Evolutionary conservation across 2,329 filamentous ascomycete species (phyloP), one percentile per base, ranked within the genome.

Genomic region (Claviceps fusiformis): DNA sequence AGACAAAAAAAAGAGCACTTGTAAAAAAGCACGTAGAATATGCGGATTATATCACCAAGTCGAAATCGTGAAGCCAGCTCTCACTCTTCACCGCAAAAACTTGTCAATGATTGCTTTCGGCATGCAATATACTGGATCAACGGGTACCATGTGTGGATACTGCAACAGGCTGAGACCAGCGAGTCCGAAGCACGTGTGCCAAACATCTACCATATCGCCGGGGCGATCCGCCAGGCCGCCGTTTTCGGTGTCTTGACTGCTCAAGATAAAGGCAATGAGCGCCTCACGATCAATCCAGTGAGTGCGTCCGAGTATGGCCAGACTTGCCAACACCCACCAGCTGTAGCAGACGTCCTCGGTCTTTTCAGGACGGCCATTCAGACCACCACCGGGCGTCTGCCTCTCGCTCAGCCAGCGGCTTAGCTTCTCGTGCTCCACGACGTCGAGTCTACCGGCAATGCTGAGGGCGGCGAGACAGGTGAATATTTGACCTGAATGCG

Each of bases 271-370:
- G 29, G 71, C 69, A 53, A 83, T 79, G 63, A 98, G 78, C 65
- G 88, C 87, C 56, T 84, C 77, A 52, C 83, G 80, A 72, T 98
- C 89, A 66, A 98, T 95, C 93, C 93, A 98, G 68, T 96, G 88
- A 54, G 90, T 78, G 55, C 85, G 84, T 54, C 80, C 83, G 61
- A 98, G 87, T 78, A 97, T 96, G 49, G 87, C 85, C 61, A 98
- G 73, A 67, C 91, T 95, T 66, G 88, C 92, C 65, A 92, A 74
- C 48, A 97, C 93, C 93, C 93, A 98, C 93, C 93, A 98, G 68
- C 89, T 95, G 72, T 98, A 98, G 73, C 93, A 98, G 15, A 95
- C 92, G 68, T 98, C 93, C 67, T 95, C 92, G 59, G 87, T 74
- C 75, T 98, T 98, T 72, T 97, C 93, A 0, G 93, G 93, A 51